phyloP scores from a whole-genome alignment of 331 rosid genomes.

The Rosa hybrid region DNA sequence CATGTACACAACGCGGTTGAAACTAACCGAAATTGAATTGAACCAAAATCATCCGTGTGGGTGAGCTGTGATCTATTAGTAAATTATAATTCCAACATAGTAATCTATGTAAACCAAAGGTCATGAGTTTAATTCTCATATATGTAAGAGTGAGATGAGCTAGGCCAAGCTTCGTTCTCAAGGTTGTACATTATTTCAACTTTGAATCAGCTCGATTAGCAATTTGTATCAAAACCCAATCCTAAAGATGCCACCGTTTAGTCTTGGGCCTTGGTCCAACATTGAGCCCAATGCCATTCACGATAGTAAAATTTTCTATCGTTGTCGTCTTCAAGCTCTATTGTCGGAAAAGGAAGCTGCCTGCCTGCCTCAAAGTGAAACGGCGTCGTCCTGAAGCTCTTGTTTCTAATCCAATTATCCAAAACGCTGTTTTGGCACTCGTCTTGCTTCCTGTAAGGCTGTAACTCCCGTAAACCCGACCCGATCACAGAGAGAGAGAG shows the following conservation, averaged over 20 bases:
- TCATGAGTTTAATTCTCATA: too few relatives aligned
- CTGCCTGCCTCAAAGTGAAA: not conserved
- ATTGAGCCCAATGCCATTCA: not conserved
- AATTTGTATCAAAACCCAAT: too few relatives aligned
- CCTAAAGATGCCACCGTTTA: not conserved
- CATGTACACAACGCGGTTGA: too few relatives aligned
- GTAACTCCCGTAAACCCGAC: not conserved
- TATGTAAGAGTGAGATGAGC: too few relatives aligned
- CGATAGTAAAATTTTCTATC: not conserved
- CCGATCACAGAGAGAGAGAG: slow-evolving; percentile 1
- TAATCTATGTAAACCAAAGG: too few relatives aligned
- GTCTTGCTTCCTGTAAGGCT: not conserved
- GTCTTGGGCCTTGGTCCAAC: not conserved
- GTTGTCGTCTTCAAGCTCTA: not conserved
- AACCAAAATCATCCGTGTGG: too few relatives aligned
- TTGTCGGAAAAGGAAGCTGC: not conserved
- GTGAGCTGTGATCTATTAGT: too few relatives aligned
- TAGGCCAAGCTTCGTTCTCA: too few relatives aligned
- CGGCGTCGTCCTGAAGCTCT: slow-evolving; percentile 8
- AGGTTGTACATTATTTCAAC: too few relatives aligned
- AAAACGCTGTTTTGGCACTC: not conserved
- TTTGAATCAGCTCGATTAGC: too few relatives aligned
- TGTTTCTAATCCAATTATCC: not conserved
- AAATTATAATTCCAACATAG: too few relatives aligned
- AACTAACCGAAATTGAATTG: too few relatives aligned